These are phyloP conservation scores for Salix caprea DNA, from an alignment of 345 rosid species.

Conservation along the genomic window DNA sequence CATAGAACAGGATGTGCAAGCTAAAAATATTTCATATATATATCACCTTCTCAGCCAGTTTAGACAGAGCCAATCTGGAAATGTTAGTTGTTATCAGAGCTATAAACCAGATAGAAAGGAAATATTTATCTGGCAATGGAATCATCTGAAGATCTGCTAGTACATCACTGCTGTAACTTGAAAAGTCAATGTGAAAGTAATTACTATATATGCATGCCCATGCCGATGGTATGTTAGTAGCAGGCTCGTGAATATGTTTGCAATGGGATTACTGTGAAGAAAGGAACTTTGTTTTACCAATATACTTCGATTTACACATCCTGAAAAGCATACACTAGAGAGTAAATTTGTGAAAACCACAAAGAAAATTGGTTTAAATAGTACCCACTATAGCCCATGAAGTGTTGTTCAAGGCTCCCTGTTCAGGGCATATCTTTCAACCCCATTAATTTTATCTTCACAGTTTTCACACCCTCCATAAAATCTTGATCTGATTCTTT, in stretches of 20 bases:
- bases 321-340: conserved; percentile 15
- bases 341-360: conserved; percentile 10
- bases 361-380: conserved; percentile 10
- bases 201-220: background rate
- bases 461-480: conserved; percentile 23
- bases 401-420: conserved; percentile 15
- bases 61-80: background rate
- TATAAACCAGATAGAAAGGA: background rate
- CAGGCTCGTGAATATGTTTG: background rate
- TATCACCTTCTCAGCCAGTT: background rate
- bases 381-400: conserved; percentile 16
- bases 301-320: conserved; percentile 24
- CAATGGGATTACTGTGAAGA: conserved; percentile 4
- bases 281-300: conserved; percentile 12
- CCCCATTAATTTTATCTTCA: conserved; percentile 24
- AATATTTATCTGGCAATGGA: background rate
- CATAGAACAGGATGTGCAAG: background rate
- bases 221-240: background rate
- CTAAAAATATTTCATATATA: background rate
- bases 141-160: background rate
- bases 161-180: background rate
- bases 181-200: background rate
- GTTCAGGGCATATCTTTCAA: conserved; percentile 21
- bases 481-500: conserved; percentile 23
- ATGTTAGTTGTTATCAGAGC: background rate